Evolutionary conservation across 805 yeast species (phyloP).

Genomic region (Naumovozyma baii): DNA sequence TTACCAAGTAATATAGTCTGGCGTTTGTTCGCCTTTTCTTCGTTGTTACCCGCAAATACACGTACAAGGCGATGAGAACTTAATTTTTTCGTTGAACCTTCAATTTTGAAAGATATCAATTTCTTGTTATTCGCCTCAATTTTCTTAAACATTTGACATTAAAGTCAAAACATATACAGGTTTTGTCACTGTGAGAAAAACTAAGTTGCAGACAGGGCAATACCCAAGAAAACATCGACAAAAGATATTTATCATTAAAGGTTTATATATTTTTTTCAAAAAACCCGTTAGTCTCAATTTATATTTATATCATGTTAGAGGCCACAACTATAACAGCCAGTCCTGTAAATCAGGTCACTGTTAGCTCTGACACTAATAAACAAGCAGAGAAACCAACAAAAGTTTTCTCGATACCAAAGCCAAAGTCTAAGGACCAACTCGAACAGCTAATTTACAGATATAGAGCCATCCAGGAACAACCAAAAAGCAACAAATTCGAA

Average conservation of each 20-base stretch:
- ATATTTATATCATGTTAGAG: background rate
- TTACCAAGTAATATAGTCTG: background rate
- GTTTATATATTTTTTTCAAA: background rate
- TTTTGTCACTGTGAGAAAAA: background rate
- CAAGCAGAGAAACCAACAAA: background rate
- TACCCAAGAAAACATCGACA: background rate
- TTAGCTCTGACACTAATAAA: background rate
- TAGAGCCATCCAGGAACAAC: slow-evolving; percentile 21
- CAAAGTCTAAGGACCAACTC: slow-evolving; percentile 20
- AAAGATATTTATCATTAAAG: background rate
- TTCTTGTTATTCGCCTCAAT: background rate
- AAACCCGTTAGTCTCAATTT: background rate
- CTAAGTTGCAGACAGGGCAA: background rate
- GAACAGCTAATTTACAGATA: slow-evolving; percentile 27
- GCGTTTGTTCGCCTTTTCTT: too few species aligned
- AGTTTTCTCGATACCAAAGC: slow-evolving; percentile 18
- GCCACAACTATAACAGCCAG: background rate
- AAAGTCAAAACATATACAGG: background rate
- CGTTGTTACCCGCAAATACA: too few species aligned
- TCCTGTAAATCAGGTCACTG: background rate
- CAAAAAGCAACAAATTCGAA: slow-evolving; percentile 28
- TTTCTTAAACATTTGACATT: background rate
- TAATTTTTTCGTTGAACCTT: background rate
- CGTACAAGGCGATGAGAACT: background rate
- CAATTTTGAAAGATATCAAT: background rate